Conservation (phyloP, 192 early-diverging fungal species). For the Entomortierella chlamydospora region DNA sequence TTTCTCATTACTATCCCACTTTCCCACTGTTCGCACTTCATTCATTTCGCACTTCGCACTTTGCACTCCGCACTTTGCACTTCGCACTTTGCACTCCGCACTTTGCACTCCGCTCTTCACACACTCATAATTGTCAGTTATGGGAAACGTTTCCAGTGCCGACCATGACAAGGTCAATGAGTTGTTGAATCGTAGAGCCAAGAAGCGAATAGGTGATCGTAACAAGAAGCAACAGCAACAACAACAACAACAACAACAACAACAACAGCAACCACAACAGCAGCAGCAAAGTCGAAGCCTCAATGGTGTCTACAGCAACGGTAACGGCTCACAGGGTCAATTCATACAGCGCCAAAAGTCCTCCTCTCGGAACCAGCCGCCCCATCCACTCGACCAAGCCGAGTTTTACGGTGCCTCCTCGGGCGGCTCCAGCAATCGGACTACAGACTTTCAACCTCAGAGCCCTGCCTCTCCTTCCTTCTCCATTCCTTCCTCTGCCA, state of each 20-base stretch:
- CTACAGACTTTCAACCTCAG: constrained; percentile 10
- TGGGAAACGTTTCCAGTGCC: constrained; percentile 50
- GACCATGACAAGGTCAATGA: constrained; percentile 47
- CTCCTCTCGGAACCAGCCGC: background rate
- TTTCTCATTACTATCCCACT: too few species aligned
- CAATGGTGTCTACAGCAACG: background rate
- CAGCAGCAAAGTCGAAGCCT: constrained; percentile 1
- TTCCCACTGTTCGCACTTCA: too few species aligned
- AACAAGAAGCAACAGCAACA: constrained; percentile 27
- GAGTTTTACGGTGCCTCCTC: constrained; percentile 19
- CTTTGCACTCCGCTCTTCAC: too few species aligned
- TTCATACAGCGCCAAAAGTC: constrained; percentile 33
- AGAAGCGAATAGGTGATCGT: constrained; percentile 15
- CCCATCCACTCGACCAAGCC: constrained; percentile 31
- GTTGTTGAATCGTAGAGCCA: constrained; percentile 33
- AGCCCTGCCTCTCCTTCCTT: constrained; percentile 40
- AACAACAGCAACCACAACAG: constrained; percentile 25
- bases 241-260: constrained; percentile 25
- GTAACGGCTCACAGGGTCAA: constrained; percentile 12
- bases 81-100: too few species aligned
- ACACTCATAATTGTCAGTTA: constrained; percentile 10
- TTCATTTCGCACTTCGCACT: too few species aligned
- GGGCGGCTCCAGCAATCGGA: background rate
- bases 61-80: too few species aligned
- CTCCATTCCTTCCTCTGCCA: constrained; percentile 44